Evolutionary conservation across 805 yeast genomes (phyloP).

Genomic region (Starmerella kuoi): DNA sequence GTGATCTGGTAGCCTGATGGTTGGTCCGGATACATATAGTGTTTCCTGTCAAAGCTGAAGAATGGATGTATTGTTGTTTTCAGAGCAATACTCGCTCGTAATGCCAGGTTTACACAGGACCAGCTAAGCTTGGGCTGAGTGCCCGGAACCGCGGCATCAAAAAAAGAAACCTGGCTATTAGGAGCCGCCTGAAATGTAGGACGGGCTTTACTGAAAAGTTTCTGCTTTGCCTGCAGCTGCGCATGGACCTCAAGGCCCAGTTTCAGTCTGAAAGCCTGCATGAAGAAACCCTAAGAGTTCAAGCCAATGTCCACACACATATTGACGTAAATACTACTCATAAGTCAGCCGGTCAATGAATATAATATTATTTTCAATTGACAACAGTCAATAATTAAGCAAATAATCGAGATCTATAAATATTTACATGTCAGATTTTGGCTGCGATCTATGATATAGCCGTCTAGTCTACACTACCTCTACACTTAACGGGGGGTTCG

Average conservation of each 20-base stretch:
- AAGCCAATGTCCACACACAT: too few species aligned
- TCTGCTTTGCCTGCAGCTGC: slow-evolving; percentile 60
- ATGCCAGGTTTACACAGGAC: slow-evolving; percentile 57
- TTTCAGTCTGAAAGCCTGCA: slow-evolving; percentile 33
- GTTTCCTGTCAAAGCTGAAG: slow-evolving; percentile 82
- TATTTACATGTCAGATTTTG: too few species aligned
- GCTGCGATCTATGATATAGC: too few species aligned
- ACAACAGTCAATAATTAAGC: not conserved
- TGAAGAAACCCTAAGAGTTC: not conserved
- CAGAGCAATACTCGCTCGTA: slow-evolving; percentile 61
- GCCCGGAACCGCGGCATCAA: slow-evolving; percentile 84
- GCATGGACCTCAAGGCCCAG: slow-evolving; percentile 93
- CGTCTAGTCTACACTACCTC: too few species aligned
- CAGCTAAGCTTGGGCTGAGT: slow-evolving; percentile 74
- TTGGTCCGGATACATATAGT: slow-evolving; percentile 92
- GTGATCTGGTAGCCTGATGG: slow-evolving; percentile 95
- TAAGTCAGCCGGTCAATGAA: not conserved
- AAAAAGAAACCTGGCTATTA: slow-evolving; percentile 59
- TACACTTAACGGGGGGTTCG: too few species aligned
- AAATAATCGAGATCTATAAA: too few species aligned
- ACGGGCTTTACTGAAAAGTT: slow-evolving; percentile 53
- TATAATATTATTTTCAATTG: not conserved
- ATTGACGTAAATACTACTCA: not conserved
- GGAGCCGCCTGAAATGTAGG: slow-evolving; percentile 37
- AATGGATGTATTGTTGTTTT: slow-evolving; percentile 42